phyloP scores from a whole-genome alignment of 2,329 filamentous ascomycete genomes.

The Verticillium tricorpus region DNA sequence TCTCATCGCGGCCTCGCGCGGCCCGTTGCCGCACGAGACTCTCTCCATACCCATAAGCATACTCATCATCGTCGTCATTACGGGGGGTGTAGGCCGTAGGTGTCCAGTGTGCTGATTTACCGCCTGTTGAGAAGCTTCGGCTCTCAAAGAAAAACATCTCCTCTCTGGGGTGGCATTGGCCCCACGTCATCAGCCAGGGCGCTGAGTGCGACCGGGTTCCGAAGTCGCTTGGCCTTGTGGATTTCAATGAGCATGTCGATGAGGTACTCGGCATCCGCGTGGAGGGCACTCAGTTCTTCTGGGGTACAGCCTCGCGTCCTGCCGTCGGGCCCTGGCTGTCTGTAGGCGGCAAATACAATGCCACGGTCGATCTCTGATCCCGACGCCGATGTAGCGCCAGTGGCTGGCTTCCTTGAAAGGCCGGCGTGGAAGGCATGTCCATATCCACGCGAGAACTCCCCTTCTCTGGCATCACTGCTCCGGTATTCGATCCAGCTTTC shows the following conservation, averaged over 20 bases:
- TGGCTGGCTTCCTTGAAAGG: background rate
- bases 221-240: constrained; percentile 33
- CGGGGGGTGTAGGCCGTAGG: background rate
- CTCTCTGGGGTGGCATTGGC: constrained; percentile 1
- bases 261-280: constrained; percentile 45
- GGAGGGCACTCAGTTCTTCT: constrained; percentile 40
- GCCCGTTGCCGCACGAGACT: background rate
- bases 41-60: background rate
- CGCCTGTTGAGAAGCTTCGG: background rate
- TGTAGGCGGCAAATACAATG: constrained; percentile 53
- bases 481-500: constrained; percentile 51
- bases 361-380: constrained; percentile 36
- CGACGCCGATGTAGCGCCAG: constrained; percentile 17
- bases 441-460: constrained; percentile 48
- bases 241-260: constrained; percentile 50
- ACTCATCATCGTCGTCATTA: background rate
- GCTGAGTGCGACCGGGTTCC: constrained; percentile 12
- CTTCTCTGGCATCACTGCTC: constrained; percentile 31
- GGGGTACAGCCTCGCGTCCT: constrained; percentile 27
- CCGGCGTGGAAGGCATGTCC: constrained; percentile 49
- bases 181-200: constrained; percentile 8
- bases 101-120: background rate
- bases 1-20: background rate
- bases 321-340: constrained; percentile 37
- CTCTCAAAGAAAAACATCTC: background rate